A percentile compares a stretch with the other conserved stretches of the same genome.
phyloP scores from a whole-genome alignment of 352 stramenopile species.

The Phytophthora citrophthora region DNA sequence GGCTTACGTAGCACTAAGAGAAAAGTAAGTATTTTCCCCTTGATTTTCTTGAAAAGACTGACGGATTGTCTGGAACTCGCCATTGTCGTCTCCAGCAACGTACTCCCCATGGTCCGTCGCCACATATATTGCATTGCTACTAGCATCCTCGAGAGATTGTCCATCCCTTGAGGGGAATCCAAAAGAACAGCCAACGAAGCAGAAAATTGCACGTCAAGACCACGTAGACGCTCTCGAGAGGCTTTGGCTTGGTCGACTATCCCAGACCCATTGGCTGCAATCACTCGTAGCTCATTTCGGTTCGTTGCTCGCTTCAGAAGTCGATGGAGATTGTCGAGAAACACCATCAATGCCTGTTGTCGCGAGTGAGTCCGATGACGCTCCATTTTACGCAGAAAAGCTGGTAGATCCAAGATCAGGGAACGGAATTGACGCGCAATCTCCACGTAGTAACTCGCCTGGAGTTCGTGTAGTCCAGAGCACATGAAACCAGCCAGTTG shows the following conservation, averaged over 20 bases:
- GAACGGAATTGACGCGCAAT: conserved; percentile 36
- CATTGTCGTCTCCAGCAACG: conserved; percentile 39
- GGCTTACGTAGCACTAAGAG: conserved; percentile 1
- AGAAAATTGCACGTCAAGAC: conserved; percentile 36
- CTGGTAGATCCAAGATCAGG: conserved; percentile 39
- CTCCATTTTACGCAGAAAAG: conserved; percentile 54
- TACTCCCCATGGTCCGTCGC: conserved; percentile 36
- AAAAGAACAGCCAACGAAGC: conserved; percentile 21
- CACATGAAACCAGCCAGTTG: conserved; percentile 48
- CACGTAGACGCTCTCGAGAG: conserved; percentile 29
- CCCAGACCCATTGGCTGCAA: conserved; percentile 42
- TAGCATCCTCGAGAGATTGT: conserved; percentile 37
- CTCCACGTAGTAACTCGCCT: conserved; percentile 43
- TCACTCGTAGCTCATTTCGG: conserved; percentile 53
- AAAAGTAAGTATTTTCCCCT: conserved; percentile 13
- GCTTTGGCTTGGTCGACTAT: conserved; percentile 43
- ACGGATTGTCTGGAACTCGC: conserved; percentile 13
- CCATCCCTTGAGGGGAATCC: conserved; percentile 17
- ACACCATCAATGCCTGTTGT: conserved; percentile 37
- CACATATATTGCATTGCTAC: conserved; percentile 55
- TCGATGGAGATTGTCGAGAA: conserved; percentile 53
- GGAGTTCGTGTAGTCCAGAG: conserved; percentile 47
- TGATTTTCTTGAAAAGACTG: conserved; percentile 24
- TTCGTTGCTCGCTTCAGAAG: conserved; percentile 48
- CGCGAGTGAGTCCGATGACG: conserved; percentile 28